Conservation (phyloP, 495 filamentous ascomycete species). For the Penicillium canescens region DNA sequence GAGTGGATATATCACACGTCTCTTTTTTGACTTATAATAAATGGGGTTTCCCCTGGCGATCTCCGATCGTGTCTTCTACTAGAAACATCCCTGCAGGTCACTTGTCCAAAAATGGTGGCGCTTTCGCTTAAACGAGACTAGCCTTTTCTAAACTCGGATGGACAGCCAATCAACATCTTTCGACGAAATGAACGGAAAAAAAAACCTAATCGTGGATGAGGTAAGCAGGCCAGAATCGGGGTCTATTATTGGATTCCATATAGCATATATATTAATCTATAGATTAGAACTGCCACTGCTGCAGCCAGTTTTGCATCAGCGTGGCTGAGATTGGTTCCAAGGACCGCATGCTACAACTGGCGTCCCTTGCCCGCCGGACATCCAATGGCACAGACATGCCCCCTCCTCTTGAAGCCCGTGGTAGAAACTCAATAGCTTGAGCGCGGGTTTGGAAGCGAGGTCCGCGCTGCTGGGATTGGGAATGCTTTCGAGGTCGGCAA, state of each 20-base stretch:
- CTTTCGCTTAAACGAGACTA: neutral
- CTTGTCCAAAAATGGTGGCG: neutral
- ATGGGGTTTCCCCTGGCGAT: neutral
- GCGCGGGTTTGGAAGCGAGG: slow-evolving; percentile 22
- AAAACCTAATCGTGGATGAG: slow-evolving; percentile 5
- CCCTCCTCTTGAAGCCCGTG: slow-evolving; percentile 14
- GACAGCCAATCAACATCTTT: neutral
- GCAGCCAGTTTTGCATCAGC: slow-evolving; percentile 25
- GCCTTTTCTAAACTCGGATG: neutral
- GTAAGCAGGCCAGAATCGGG: neutral
- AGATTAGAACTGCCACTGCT: slow-evolving; percentile 24
- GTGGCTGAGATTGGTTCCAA: slow-evolving; percentile 16
- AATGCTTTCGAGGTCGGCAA: slow-evolving; percentile 23
- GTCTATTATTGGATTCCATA: neutral
- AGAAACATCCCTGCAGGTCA: slow-evolving; percentile 4
- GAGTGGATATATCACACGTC: neutral
- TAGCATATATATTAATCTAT: neutral
- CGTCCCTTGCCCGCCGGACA: slow-evolving; percentile 16
- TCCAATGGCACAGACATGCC: slow-evolving; percentile 16
- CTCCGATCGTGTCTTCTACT: neutral
- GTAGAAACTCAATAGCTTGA: slow-evolving; percentile 31
- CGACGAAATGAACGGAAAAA: neutral
- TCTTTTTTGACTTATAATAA: too few relatives aligned
- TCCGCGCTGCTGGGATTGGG: slow-evolving; percentile 14
- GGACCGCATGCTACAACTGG: slow-evolving; percentile 23